Percentiles rank a stretch among this genome's conserved stretches.
phyloP scores from a whole-genome alignment of 1,139 yeast species.

The Trichomonascaceae sp. region DNA sequence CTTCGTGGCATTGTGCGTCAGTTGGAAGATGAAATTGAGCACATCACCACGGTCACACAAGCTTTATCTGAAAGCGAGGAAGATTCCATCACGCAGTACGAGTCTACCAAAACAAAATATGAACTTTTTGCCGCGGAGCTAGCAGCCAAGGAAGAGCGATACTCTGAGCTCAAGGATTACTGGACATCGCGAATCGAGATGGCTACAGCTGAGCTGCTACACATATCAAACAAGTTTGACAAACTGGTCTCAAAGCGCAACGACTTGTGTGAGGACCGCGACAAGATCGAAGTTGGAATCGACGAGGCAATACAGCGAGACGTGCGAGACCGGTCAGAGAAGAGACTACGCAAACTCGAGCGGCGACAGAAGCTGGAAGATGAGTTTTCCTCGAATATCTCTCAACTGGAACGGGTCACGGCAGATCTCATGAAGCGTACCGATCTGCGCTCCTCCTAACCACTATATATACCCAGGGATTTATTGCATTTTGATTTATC shows the following conservation, averaged over 20 bases:
- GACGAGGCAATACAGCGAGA: slow-evolving; percentile 8
- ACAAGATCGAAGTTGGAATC: slow-evolving; percentile 12
- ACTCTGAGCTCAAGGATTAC: slow-evolving; percentile 10
- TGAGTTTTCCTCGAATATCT: slow-evolving; percentile 24
- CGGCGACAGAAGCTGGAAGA: slow-evolving; percentile 16
- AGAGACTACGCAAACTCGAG: slow-evolving; percentile 12
- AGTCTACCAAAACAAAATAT: slow-evolving; percentile 10
- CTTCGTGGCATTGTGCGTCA: slow-evolving; percentile 23
- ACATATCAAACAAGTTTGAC: slow-evolving; percentile 13
- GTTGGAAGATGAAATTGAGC: slow-evolving; percentile 22
- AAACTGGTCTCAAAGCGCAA: slow-evolving; percentile 14
- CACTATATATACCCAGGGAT: no score
- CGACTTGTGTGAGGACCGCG: slow-evolving; percentile 11
- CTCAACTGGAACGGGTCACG: slow-evolving; percentile 23
- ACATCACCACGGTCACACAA: slow-evolving; percentile 8
- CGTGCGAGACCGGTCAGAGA: slow-evolving; percentile 9
- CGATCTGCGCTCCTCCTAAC: no score
- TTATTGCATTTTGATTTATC: no score
- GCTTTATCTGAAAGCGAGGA: slow-evolving; percentile 10
- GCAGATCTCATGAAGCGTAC: slow-evolving; percentile 9
- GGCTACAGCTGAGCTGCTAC: slow-evolving; percentile 13
- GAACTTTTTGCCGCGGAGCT: slow-evolving; percentile 10
- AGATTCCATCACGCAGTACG: slow-evolving; percentile 9
- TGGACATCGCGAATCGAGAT: slow-evolving; percentile 13
- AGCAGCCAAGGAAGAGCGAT: slow-evolving; percentile 9